These are phyloP conservation scores for Vickermania ingenoplastis DNA, from an alignment of 208 protist species.

Conservation along the genomic window DNA sequence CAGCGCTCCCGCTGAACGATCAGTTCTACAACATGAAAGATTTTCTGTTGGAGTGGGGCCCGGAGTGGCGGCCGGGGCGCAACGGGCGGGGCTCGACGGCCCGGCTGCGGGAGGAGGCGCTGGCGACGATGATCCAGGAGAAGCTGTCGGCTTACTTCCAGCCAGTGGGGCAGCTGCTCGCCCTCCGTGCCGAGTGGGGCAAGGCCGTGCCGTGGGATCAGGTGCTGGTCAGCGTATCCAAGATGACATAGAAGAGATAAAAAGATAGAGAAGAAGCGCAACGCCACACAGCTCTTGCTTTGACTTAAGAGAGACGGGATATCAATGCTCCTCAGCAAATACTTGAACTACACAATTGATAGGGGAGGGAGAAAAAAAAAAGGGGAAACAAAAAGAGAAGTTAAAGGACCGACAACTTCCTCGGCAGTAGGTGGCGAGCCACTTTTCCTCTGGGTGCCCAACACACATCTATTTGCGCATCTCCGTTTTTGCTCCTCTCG, in stretches of 20 bases:
- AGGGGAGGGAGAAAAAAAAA: no score
- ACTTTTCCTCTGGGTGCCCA: no score
- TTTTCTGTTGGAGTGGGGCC: constrained; percentile 12
- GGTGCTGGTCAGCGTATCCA: neutral
- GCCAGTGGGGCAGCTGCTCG: neutral
- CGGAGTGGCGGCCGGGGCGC: constrained; percentile 5
- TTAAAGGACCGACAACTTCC: no score
- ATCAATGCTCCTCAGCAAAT: no score
- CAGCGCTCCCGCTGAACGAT: constrained; percentile 9
- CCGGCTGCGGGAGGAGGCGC: neutral
- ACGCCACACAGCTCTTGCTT: no score
- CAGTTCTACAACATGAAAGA: constrained; percentile 15
- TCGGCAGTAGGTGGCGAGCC: no score
- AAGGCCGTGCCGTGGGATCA: neutral
- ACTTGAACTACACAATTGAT: no score
- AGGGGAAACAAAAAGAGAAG: no score
- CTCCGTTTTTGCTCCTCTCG: no score
- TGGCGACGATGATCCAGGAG: neutral
- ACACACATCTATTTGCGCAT: no score
- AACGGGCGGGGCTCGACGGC: neutral
- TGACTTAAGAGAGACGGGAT: no score
- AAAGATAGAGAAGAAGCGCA: no score
- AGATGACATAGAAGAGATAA: neutral
- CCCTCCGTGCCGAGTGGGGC: neutral
- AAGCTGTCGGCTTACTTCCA: neutral